Conservation (phyloP, 495 filamentous ascomycete genomes). For the Extremus antarcticus region DNA sequence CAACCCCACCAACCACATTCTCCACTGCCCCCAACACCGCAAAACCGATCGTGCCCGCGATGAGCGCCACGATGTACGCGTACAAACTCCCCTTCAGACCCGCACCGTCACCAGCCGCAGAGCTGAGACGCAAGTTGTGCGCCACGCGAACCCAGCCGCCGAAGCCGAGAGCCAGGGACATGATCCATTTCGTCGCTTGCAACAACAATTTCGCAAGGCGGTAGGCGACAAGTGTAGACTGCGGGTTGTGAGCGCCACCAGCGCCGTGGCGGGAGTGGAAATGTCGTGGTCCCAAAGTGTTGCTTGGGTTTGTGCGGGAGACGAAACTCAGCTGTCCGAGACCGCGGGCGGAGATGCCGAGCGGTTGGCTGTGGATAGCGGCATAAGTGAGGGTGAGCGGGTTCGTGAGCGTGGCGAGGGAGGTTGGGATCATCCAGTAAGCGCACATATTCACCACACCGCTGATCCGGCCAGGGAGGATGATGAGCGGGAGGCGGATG, state of each 20-base stretch:
- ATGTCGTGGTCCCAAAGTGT: constrained; percentile 48
- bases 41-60: constrained; percentile 91
- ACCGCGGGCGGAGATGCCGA: constrained; percentile 62
- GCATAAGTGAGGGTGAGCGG: constrained; percentile 85
- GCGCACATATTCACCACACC: constrained; percentile 51
- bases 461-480: constrained; percentile 64
- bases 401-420: constrained; percentile 74
- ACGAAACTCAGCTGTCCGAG: constrained; percentile 70
- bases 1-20: constrained; percentile 78
- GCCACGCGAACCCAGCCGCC: constrained; percentile 97
- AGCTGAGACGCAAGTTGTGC: constrained; percentile 46
- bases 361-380: constrained; percentile 80
- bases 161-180: constrained; percentile 79
- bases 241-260: constrained; percentile 27
- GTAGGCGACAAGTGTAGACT: constrained; percentile 52
- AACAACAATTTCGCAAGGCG: constrained; percentile 83
- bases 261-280: constrained; percentile 28
- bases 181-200: constrained; percentile 78
- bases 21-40: constrained; percentile 91
- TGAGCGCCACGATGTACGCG: constrained; percentile 84
- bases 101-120: constrained; percentile 25
- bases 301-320: constrained; percentile 44
- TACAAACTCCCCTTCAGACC: constrained; percentile 71
- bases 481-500: constrained; percentile 72
- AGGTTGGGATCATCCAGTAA: constrained; percentile 72